Conservation (phyloP, 805 yeast genomes). For the Lipomyces kockii region DNA sequence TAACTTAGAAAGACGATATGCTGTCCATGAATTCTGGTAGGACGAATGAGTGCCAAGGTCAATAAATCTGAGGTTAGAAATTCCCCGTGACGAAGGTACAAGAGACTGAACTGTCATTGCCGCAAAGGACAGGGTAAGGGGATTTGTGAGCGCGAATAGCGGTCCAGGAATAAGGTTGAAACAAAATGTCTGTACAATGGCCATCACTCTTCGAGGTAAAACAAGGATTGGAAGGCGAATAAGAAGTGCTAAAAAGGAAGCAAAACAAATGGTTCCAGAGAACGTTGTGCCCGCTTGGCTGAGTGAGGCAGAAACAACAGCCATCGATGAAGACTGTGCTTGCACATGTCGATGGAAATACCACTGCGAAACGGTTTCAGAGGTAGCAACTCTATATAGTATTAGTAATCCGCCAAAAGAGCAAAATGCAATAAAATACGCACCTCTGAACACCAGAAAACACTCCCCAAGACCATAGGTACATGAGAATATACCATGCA, state of each 20-base stretch:
- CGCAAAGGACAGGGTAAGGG: conserved; percentile 48
- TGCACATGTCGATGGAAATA: conserved; percentile 43
- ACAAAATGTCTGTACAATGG: conserved; percentile 38
- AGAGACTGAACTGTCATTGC: conserved; percentile 46
- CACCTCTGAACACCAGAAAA: conserved; percentile 46
- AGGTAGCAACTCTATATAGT: conserved; percentile 41
- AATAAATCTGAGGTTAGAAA: conserved; percentile 33
- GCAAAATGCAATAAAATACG: neutral
- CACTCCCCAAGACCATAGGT: conserved; percentile 52
- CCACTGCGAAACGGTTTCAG: conserved; percentile 49
- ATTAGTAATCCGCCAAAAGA: conserved; percentile 4
- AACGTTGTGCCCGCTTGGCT: conserved; percentile 42
- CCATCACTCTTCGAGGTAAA: conserved; percentile 43
- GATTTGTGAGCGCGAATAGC: conserved; percentile 42
- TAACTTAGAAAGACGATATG: conserved; percentile 48
- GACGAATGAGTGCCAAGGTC: conserved; percentile 31
- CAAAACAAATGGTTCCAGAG: conserved; percentile 47
- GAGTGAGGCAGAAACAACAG: conserved; percentile 38
- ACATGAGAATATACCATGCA: conserved; percentile 44
- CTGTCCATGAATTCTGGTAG: conserved; percentile 40
- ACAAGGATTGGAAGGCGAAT: conserved; percentile 46
- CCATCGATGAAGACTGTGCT: conserved; percentile 36
- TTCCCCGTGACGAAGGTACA: conserved; percentile 43
- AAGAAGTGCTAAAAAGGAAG: conserved; percentile 44
- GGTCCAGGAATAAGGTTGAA: conserved; percentile 42